These are phyloP conservation scores for Helotiales sp. DNA, from an alignment of 2,329 filamentous ascomycete species.

Conservation along the genomic window DNA sequence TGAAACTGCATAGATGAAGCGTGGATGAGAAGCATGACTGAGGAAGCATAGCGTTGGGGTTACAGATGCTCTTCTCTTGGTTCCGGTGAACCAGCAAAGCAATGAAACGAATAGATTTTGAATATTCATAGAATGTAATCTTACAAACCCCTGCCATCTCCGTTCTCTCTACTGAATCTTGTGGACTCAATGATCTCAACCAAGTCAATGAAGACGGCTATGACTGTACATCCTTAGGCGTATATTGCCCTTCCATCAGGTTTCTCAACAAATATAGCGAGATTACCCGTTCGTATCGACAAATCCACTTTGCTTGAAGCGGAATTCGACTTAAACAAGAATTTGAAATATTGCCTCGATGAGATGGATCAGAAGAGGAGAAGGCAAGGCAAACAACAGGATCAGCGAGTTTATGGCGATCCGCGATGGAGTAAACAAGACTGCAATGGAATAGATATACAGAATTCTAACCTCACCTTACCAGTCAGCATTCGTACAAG, in stretches of 20 bases:
- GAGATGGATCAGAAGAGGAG: too few species aligned
- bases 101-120: neutral
- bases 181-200: too few species aligned
- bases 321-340: too few species aligned
- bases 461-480: neutral
- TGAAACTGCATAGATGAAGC: constrained; percentile 5
- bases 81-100: neutral
- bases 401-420: neutral
- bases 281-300: too few species aligned
- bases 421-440: neutral
- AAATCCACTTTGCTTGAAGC: too few species aligned
- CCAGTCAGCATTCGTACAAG: neutral
- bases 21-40: neutral
- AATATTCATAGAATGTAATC: neutral
- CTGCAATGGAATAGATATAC: neutral
- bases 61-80: neutral
- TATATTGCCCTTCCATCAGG: too few species aligned
- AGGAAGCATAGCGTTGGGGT: neutral
- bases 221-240: too few species aligned
- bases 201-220: too few species aligned
- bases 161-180: neutral
- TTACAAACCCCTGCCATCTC: neutral
- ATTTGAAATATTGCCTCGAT: too few species aligned
- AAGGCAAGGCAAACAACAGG: neutral
- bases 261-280: too few species aligned